Base-by-base conservation (phyloP, 1,284 basidiomycete species). In the Microbotryum saponariae region DNA sequence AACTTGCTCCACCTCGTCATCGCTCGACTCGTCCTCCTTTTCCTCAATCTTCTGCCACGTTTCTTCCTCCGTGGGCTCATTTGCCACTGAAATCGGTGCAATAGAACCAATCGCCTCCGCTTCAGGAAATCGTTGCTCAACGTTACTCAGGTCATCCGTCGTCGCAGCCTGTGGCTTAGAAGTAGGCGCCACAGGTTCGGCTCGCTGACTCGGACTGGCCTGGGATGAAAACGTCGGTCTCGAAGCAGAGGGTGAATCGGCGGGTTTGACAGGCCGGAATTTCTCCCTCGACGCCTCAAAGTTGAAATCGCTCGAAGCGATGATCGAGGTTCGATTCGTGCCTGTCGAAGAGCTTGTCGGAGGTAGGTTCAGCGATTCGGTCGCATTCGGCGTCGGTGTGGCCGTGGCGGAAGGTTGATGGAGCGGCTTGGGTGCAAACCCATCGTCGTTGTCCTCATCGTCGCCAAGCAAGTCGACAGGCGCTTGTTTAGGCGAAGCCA, bases 1-100 rank as follows among this genome's bases (percentile, higher is more conserved):
- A 6, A 48, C 54, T 5, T 53, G 61, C 23, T 63, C 49, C 1
- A 56, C 53, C 45, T 70, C 67, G 4, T 70, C 69, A 20, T 67
- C 66, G 54, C 66, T 67, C 57, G 66, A 67, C 20, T 65, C 66
- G 16, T 52, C 65, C 51, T 66, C 59, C 60, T 60, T 60, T 50
- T 66, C 67, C 23, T 65, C 60, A 9, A 68, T 53, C 12, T 54
- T 51, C 51, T 68, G 59, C 58, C 60, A 66, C 14, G 53, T 33
- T n/a, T 54, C 58, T 57, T 51, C 33, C 42, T 21, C n/a, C 27
- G 9, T 25, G 12, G 8, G 5, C 37, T 27, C 27, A 5, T 27
- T 16, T 14, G 44, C 23, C 6, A n/a, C 18, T 1, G 42, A 12
- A 18, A 1, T 23, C 45, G 52, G 20, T 16, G 16, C 12, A 42